These are phyloP conservation scores for Pseudonitzschia delicatissima DNA, from an alignment of 108 stramenopile genomes.

Conservation along the genomic window DNA sequence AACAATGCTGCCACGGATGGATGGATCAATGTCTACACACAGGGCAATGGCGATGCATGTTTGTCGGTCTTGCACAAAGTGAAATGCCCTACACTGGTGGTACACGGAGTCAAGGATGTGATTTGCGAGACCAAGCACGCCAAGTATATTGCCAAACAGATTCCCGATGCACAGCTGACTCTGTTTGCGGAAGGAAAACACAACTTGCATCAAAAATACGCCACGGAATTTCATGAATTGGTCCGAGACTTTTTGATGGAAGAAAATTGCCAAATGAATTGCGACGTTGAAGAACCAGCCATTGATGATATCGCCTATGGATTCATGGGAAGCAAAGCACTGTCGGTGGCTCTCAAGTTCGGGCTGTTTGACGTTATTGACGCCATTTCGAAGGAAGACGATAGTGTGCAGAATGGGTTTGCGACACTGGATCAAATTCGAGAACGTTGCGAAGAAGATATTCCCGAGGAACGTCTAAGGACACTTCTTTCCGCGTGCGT, in stretches of 20 bases:
- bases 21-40: conserved; percentile 12
- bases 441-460: background rate
- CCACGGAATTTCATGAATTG: conserved; percentile 13
- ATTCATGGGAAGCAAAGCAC: conserved; percentile 32
- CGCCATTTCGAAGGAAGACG: background rate
- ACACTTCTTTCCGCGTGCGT: conserved; percentile 28
- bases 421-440: conserved; percentile 13
- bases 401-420: background rate
- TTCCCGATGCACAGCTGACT: conserved; percentile 6
- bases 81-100: conserved; percentile 18
- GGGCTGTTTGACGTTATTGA: conserved; percentile 25
- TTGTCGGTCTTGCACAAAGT: conserved; percentile 15
- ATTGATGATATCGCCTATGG: conserved; percentile 29
- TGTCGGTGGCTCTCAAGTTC: conserved; percentile 11
- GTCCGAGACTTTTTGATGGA: conserved; percentile 12
- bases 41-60: conserved; percentile 12
- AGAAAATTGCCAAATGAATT: background rate
- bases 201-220: conserved; percentile 26
- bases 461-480: conserved; percentile 16
- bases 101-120: conserved; percentile 23
- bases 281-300: conserved; percentile 6
- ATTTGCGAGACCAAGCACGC: conserved; percentile 21
- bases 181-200: conserved; percentile 27
- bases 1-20: conserved; percentile 27
- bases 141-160: conserved; percentile 16